phyloP scores from a whole-genome alignment of 768 basidiomycete species.

The Neoboletus brunneissimus region DNA sequence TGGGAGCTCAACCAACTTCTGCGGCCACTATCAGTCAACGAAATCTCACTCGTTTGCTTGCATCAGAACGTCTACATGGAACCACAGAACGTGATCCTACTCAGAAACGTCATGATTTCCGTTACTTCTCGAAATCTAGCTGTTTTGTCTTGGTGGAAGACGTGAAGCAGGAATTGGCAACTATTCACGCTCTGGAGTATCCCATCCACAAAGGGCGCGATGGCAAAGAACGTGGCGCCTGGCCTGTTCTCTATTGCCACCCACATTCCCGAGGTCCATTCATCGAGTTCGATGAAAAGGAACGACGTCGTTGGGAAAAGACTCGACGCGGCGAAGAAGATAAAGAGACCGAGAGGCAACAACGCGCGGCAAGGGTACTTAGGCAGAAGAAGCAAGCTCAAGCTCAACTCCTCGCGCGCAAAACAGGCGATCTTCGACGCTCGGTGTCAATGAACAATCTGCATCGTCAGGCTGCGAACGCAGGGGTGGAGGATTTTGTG shows the following conservation, averaged over 20 bases:
- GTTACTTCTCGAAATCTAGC: constrained; percentile 74
- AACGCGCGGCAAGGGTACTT: constrained; percentile 26
- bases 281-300: constrained; percentile 69
- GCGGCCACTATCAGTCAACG: constrained; percentile 37
- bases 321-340: constrained; percentile 39
- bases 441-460: constrained; percentile 76
- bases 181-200: constrained; percentile 85
- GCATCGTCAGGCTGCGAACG: constrained; percentile 48
- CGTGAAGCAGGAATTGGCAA: constrained; percentile 75
- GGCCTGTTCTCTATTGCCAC: constrained; percentile 84
- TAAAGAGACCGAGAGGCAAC: constrained; percentile 34
- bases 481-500: constrained; percentile 40
- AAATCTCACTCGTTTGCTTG: constrained; percentile 59
- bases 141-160: constrained; percentile 93
- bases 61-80: constrained; percentile 83
- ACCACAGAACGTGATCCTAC: constrained; percentile 87
- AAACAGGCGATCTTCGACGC: constrained; percentile 60
- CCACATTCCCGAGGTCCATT: constrained; percentile 73
- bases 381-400: constrained; percentile 30
- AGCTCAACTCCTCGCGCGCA: constrained; percentile 26
- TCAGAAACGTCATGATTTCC: constrained; percentile 82
- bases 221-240: constrained; percentile 55
- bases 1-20: constrained; percentile 30
- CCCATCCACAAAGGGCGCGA: constrained; percentile 50
- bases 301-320: constrained; percentile 65